These are phyloP conservation scores for Sarocladium strictum DNA, from an alignment of 2,329 filamentous ascomycete genomes.

Conservation along the genomic window DNA sequence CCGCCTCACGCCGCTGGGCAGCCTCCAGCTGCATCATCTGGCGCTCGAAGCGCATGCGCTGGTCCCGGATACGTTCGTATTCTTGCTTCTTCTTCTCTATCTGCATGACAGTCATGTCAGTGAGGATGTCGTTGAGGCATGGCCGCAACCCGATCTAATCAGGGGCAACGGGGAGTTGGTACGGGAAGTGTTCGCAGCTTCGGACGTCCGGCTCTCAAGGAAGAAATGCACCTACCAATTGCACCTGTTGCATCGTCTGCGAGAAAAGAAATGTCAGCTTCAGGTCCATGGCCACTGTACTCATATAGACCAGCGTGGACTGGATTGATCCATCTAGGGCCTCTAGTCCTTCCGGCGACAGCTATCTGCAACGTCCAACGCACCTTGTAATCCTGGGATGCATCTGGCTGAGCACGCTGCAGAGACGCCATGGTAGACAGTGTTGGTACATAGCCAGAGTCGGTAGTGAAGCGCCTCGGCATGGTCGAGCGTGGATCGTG, in stretches of 20 bases:
- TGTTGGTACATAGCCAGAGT: slow-evolving; percentile 76
- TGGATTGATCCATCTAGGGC: neutral
- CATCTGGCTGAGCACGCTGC: slow-evolving; percentile 34
- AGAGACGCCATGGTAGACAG: slow-evolving; percentile 52
- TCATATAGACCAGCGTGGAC: neutral
- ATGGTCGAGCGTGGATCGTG: slow-evolving; percentile 71
- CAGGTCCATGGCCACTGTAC: neutral
- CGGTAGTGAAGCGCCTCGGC: slow-evolving; percentile 90
- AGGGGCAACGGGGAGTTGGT: neutral
- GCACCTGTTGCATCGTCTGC: slow-evolving; percentile 64
- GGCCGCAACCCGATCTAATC: neutral
- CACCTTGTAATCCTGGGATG: slow-evolving; percentile 40
- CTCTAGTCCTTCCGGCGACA: neutral
- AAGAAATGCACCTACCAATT: slow-evolving; percentile 61
- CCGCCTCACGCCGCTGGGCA: slow-evolving; percentile 75
- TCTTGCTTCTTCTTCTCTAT: slow-evolving; percentile 91
- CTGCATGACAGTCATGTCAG: slow-evolving; percentile 44
- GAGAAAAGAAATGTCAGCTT: slow-evolving; percentile 17
- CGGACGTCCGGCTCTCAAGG: slow-evolving; percentile 1
- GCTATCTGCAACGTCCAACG: neutral
- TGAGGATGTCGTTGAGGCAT: neutral
- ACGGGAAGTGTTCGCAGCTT: neutral
- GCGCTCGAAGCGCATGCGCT: slow-evolving; percentile 82
- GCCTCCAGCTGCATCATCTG: slow-evolving; percentile 88
- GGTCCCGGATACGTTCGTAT: slow-evolving; percentile 85